These are phyloP conservation scores for Saccharomyces pastorianus DNA, from an alignment of 1,139 yeast species.

Conservation along the genomic window DNA sequence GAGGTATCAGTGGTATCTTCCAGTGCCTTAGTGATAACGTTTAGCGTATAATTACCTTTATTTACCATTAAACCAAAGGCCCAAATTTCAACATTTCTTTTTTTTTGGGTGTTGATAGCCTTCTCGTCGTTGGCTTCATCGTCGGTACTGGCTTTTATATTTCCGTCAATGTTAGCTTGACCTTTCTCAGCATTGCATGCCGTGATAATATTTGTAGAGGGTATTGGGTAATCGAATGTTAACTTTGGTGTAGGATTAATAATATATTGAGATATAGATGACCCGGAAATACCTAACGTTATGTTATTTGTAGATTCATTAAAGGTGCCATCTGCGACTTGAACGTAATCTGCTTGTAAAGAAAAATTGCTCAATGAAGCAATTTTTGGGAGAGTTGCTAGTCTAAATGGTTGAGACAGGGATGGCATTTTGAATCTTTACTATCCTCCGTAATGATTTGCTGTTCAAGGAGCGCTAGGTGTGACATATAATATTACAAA, in stretches of 20 bases:
- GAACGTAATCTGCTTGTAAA: constrained; percentile 19
- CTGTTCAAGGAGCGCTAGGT: not conserved
- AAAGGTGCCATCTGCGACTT: constrained; percentile 25
- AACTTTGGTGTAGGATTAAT: constrained; percentile 76
- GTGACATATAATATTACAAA: not conserved
- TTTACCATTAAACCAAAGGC: constrained; percentile 3
- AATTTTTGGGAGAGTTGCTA: constrained; percentile 29
- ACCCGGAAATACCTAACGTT: constrained; percentile 65
- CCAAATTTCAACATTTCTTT: constrained; percentile 5
- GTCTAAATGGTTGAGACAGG: constrained; percentile 31
- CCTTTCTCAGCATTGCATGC: constrained; percentile 21
- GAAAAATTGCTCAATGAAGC: constrained; percentile 25
- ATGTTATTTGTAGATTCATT: constrained; percentile 28
- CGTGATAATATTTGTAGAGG: constrained; percentile 30
- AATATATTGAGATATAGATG: constrained; percentile 62
- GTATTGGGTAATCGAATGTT: constrained; percentile 32
- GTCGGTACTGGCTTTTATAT: not conserved
- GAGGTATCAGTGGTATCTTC: not conserved
- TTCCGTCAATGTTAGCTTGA: not conserved
- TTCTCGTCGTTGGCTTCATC: not conserved
- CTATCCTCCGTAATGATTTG: not conserved
- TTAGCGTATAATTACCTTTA: constrained; percentile 2
- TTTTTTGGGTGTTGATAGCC: constrained; percentile 2
- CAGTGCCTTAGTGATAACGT: not conserved
- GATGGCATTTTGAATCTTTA: constrained; percentile 20